Base-by-base conservation (phyloP, 2,329 filamentous ascomycete species). In the Cryphonectria parasitica region DNA sequence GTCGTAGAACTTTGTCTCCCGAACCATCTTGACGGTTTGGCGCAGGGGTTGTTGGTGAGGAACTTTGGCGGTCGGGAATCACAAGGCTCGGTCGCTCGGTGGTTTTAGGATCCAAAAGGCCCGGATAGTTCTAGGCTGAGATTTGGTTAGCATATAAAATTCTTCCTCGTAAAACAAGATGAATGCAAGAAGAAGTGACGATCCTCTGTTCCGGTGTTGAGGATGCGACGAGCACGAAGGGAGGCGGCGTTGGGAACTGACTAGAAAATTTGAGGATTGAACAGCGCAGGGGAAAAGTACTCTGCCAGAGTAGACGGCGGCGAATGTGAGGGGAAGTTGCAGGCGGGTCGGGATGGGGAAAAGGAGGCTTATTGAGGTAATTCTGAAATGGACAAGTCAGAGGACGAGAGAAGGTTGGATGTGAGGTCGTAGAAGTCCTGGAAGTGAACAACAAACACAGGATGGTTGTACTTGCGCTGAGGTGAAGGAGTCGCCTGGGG, bases 1-100 rank as follows among this genome's bases (percentile, higher is more conserved):
- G 73, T 95, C 92, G 84, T 96, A 96, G 79, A 89, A 87, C 81
- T 93, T 93, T 52, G 89, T 92, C 77, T 94, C 92, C 79, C 92
- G 92, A 75, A 90, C 91, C 92, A 94, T 95, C 69, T 78, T 91
- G 71, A 49, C 54, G 56, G 54, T 41, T 70, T 39, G 43, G 17
- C 11, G n/a, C 25, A 15, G n/a, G 45, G 19, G 17, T 28, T 39
- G 7, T 39, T 62, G 10, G n/a, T 11, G n/a, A 36, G 19, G 17
- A 25, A 19, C 8, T 41, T 25, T 17, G 34, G 19, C 31, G 31
- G 52, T 49, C 56, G 45, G 64, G 22, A 28, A 25, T 64, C 34
- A 15, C 54, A 62, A 58, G 58, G 28, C 25, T 49, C 31, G 17
- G 25, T 39, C 39, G 63, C n/a, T 64, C 22, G 66, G 17, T 52